phyloP scores from a whole-genome alignment of 2,329 filamentous ascomycete genomes.

The Eurotiales sp. region DNA sequence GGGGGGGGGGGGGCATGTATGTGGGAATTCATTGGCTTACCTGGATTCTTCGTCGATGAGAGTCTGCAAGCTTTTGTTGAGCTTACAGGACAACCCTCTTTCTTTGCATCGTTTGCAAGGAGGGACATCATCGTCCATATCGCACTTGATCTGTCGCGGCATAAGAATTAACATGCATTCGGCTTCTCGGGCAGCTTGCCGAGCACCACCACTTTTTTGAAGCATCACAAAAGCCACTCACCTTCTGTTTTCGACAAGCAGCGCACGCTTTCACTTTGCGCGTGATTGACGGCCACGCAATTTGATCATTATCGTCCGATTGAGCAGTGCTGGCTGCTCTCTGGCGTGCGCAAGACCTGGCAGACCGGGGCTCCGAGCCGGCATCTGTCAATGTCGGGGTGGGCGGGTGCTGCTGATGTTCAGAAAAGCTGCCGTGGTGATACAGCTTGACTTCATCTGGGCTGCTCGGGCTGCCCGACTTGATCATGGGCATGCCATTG shows the following conservation, averaged over 20 bases:
- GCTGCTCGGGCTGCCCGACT: slow-evolving; percentile 12
- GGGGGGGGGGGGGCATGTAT: too few relatives aligned
- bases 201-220: too few relatives aligned
- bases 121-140: slow-evolving; percentile 44
- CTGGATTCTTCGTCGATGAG: slow-evolving; percentile 42
- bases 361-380: slow-evolving; percentile 10
- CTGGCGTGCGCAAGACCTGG: slow-evolving; percentile 9
- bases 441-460: slow-evolving; percentile 6
- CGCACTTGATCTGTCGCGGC: slow-evolving; percentile 39
- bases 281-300: slow-evolving; percentile 29
- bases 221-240: slow-evolving; percentile 19
- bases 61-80: slow-evolving; percentile 46
- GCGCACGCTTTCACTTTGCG: slow-evolving; percentile 46
- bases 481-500: slow-evolving; percentile 7
- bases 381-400: slow-evolving; percentile 13
- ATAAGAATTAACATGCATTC: neutral
- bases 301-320: slow-evolving; percentile 14
- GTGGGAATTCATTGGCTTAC: neutral
- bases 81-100: slow-evolving; percentile 43
- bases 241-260: slow-evolving; percentile 51
- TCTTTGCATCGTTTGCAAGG: slow-evolving; percentile 47
- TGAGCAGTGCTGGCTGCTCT: slow-evolving; percentile 11
- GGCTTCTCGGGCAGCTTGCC: neutral
- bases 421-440: slow-evolving; percentile 10
- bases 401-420: slow-evolving; percentile 6